Conservation (phyloP, 495 filamentous ascomycete species). For the Penicilliopsis zonata region DNA sequence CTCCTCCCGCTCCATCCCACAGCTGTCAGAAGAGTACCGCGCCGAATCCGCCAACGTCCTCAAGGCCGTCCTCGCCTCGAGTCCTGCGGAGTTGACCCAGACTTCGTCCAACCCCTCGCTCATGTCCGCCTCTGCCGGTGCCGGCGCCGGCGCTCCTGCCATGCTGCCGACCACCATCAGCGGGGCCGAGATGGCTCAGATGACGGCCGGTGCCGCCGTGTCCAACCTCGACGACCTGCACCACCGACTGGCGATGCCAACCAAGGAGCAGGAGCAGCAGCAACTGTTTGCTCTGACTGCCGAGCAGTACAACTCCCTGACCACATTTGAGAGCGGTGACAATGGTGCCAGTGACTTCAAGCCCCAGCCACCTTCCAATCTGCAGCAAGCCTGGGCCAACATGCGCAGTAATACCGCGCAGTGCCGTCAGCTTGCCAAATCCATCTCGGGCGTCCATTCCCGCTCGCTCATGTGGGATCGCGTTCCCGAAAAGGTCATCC, state of each 20-base stretch:
- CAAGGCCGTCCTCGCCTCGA: slow-evolving; percentile 72
- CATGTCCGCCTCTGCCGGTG: slow-evolving; percentile 13
- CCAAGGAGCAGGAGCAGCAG: slow-evolving; percentile 77
- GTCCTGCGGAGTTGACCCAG: slow-evolving; percentile 22
- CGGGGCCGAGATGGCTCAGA: slow-evolving; percentile 33
- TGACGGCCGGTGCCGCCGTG: slow-evolving; percentile 40
- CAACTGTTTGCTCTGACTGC: slow-evolving; percentile 77
- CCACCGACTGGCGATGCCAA: slow-evolving; percentile 60
- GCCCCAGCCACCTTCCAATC: slow-evolving; percentile 41
- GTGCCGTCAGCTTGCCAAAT: slow-evolving; percentile 15
- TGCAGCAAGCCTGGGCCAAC: slow-evolving; percentile 72
- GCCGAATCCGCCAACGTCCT: slow-evolving; percentile 85
- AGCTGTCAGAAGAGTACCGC: slow-evolving; percentile 85
- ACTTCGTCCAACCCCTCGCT: slow-evolving; percentile 8
- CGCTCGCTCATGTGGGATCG: slow-evolving; percentile 89
- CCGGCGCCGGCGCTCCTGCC: slow-evolving; percentile 23
- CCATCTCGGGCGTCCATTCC: slow-evolving; percentile 67
- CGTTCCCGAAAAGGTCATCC: slow-evolving; percentile 82
- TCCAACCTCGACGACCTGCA: slow-evolving; percentile 67
- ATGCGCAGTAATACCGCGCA: slow-evolving; percentile 58
- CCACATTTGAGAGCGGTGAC: slow-evolving; percentile 36
- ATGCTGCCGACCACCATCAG: slow-evolving; percentile 39
- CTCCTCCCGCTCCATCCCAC: slow-evolving; percentile 53
- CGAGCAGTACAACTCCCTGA: slow-evolving; percentile 83
- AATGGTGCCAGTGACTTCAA: slow-evolving; percentile 27